phyloP scores from a whole-genome alignment of 495 filamentous ascomycete genomes.

The Podospora pseudoanserina region DNA sequence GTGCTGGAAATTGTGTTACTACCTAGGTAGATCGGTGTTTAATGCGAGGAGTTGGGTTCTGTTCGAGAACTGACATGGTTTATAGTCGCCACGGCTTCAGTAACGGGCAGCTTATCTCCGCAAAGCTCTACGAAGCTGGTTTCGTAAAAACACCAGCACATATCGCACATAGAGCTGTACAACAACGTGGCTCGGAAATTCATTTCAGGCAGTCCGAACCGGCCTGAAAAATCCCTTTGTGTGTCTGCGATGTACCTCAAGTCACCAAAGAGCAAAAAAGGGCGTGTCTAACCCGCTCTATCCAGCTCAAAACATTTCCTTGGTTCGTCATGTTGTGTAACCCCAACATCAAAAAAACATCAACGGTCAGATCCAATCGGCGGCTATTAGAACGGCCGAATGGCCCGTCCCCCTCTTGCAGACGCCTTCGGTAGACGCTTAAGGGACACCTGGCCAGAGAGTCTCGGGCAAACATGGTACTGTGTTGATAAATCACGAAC shows the following conservation, averaged over 20 bases:
- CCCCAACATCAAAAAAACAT: not conserved
- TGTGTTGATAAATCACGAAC: not conserved
- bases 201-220: not conserved
- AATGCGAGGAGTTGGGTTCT: not conserved
- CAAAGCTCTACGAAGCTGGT: not conserved
- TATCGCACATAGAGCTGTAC: too few species aligned
- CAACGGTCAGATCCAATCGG: not conserved
- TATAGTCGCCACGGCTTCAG: not conserved
- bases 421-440: not conserved
- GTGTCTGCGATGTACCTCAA: not conserved
- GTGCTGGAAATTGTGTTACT: not conserved
- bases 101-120: not conserved
- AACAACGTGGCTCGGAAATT: too few species aligned
- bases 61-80: not conserved
- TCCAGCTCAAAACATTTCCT: not conserved
- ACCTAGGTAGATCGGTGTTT: not conserved
- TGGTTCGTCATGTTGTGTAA: not conserved
- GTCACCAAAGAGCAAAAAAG: not conserved
- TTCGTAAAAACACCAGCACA: not conserved
- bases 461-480: not conserved
- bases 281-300: not conserved
- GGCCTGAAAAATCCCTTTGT: not conserved
- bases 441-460: not conserved
- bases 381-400: conserved; percentile 1
- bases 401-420: not conserved